A percentile compares a stretch with the other conserved stretches of the same genome.
phyloP scores from a whole-genome alignment of 2,329 filamentous ascomycete species.

The Alternaria triticimaculans region DNA sequence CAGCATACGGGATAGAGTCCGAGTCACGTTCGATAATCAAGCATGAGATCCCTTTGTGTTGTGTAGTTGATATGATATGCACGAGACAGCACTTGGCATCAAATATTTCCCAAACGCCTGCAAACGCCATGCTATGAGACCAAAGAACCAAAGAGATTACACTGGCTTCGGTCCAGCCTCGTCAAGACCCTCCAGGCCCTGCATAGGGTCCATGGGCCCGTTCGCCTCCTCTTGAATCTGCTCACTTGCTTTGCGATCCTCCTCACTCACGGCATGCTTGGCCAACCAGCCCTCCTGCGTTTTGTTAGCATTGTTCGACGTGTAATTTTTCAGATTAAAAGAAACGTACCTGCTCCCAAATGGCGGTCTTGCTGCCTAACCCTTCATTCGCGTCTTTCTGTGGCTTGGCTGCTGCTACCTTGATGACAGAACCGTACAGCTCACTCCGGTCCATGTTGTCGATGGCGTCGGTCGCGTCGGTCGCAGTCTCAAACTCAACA shows the following conservation, averaged over 20 bases:
- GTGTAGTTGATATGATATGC: neutral
- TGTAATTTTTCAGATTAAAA: neutral
- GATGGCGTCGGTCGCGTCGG: constrained; percentile 92
- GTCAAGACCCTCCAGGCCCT: constrained; percentile 90
- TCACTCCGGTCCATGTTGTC: constrained; percentile 99
- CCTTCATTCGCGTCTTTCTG: constrained; percentile 89
- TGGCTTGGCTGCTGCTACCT: constrained; percentile 88
- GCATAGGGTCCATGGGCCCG: constrained; percentile 84
- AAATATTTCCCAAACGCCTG: constrained; percentile 18
- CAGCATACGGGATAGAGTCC: constrained; percentile 19
- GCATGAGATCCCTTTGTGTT: constrained; percentile 35
- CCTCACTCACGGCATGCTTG: constrained; percentile 83
- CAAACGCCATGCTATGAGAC: constrained; percentile 23
- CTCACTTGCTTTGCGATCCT: constrained; percentile 71
- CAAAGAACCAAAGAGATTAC: constrained; percentile 45
- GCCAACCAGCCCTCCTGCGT: constrained; percentile 89
- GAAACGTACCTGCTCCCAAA: constrained; percentile 90
- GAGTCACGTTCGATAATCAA: constrained; percentile 27
- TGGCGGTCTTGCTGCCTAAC: constrained; percentile 87
- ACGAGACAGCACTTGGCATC: constrained; percentile 13
- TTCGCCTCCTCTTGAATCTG: constrained; percentile 60
- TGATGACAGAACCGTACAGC: constrained; percentile 89
- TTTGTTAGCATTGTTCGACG: constrained; percentile 15
- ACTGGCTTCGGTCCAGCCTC: constrained; percentile 88
- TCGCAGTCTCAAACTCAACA: constrained; percentile 86